phyloP scores from a whole-genome alignment of 805 yeast genomes.

The Pichia insulana region DNA sequence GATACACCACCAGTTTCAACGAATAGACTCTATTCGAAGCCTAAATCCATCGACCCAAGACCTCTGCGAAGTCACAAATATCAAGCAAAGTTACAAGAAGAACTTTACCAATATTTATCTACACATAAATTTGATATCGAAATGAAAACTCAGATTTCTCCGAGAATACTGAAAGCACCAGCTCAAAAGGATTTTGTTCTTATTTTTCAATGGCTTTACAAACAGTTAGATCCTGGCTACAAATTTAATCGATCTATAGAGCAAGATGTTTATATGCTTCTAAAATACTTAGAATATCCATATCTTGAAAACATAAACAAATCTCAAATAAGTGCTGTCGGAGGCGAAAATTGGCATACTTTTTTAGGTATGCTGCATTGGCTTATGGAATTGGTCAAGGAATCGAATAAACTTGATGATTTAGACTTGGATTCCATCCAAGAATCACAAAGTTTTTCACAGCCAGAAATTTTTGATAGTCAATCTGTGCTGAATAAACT shows the following conservation, averaged over 20 bases:
- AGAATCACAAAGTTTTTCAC: conserved; percentile 8
- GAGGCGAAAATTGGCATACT: conserved; percentile 81
- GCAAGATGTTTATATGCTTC: conserved; percentile 59
- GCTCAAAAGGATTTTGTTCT: conserved; percentile 79
- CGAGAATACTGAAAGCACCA: conserved; percentile 60
- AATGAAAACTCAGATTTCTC: conserved; percentile 59
- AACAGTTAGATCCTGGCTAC: conserved; percentile 71
- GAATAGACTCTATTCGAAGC: conserved; percentile 1
- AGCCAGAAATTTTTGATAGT: conserved; percentile 15
- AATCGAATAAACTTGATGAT: conserved; percentile 31
- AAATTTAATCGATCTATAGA: conserved; percentile 61
- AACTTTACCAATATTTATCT: conserved; percentile 55
- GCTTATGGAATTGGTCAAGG: conserved; percentile 51
- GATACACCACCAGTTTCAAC: conserved; percentile 2
- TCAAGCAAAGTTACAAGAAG: conserved; percentile 57
- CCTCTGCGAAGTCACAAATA: conserved; percentile 69
- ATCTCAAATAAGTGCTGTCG: conserved; percentile 84
- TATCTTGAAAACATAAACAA: conserved; percentile 72
- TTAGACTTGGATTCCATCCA: conserved; percentile 24
- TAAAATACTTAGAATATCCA: conserved; percentile 67
- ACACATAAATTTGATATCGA: conserved; percentile 64
- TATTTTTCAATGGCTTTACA: conserved; percentile 74
- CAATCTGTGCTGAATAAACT: conserved; percentile 23
- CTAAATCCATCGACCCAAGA: conserved; percentile 49
- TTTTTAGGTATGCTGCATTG: conserved; percentile 79